Percentiles rank a stretch among this genome's conserved stretches.
These are phyloP conservation scores for Sporothrix brunneoviolacea DNA, from an alignment of 2,329 filamentous ascomycete genomes.

Conservation along the genomic window DNA sequence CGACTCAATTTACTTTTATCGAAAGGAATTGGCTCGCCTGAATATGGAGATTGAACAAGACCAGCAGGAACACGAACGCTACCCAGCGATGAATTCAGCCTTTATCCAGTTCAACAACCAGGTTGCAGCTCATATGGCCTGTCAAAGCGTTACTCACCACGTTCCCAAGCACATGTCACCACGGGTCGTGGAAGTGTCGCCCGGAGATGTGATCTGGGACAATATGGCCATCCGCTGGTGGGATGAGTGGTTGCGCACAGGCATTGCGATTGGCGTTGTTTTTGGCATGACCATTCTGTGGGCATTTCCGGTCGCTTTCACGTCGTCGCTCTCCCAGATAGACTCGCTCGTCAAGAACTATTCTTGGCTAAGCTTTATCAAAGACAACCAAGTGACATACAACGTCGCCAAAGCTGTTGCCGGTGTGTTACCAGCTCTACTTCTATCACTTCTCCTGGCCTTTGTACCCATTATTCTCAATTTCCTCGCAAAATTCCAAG, in stretches of 20 bases:
- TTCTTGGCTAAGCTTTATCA: constrained; percentile 64
- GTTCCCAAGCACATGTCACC: constrained; percentile 90
- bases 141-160: constrained; percentile 85
- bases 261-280: constrained; percentile 58
- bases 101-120: constrained; percentile 99
- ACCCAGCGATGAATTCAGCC: constrained; percentile 88
- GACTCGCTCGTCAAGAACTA: constrained; percentile 58
- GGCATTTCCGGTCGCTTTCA: constrained; percentile 86
- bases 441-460: constrained; percentile 72
- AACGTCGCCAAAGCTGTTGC: constrained; percentile 61
- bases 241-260: constrained; percentile 72
- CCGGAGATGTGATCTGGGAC: constrained; percentile 89
- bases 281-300: constrained; percentile 76
- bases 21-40: constrained; percentile 75
- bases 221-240: constrained; percentile 97
- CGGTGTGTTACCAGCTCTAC: constrained; percentile 75
- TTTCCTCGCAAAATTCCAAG: constrained; percentile 65
- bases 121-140: constrained; percentile 96
- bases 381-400: constrained; percentile 50
- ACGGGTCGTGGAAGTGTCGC: constrained; percentile 85
- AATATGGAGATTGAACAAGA: constrained; percentile 91
- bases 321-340: constrained; percentile 74
- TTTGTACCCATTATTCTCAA: constrained; percentile 74
- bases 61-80: constrained; percentile 77
- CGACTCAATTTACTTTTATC: constrained; percentile 88